Base-by-base conservation (phyloP, 2,329 filamentous ascomycete species). In the Hypoxylon sp. region DNA sequence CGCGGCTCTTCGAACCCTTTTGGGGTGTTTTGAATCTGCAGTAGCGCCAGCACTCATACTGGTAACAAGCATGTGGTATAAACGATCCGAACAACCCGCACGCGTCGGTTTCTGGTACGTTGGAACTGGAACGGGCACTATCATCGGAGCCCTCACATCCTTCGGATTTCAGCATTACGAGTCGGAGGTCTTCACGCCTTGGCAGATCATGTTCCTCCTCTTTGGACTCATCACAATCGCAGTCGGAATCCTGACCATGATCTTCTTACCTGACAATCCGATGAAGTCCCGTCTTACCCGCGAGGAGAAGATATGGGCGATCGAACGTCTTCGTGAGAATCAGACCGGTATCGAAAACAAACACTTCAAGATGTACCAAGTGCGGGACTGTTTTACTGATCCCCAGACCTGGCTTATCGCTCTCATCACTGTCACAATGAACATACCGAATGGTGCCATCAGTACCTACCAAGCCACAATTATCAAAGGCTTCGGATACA, bases 51-150 rank as follows among this genome's bases (percentile, higher is more conserved):
- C 82, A 19, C 81, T 89, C 57, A 85, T 87, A 43, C 79, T 87
- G 13, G 83, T 88, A 60, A 87, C 85, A 0, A 80, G 81, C 3
- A 85, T 85, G 80, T 87, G 83, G 84, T 86, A 86, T 63, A 85
- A 83, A 65, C 80, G 82, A 65, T 82, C 82, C 3, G 87, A 90
- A 71, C 87, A 89, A 68, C 86, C 87, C 0, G 75, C 86, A 19
- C 82, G 88, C 1, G 84, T 89, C 11, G 85, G 86, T 3, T 70
- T 86, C 51, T 90, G 88, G 87, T 90, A 90, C 71, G 81, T 85
- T 2, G 87, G 86, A 0, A 73, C 72, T 38, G 74, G 75, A 57
- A 73, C 79, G 4, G 84, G 80, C 14, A 81, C 80, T 60, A 81
- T 82, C 60, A 79, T 82, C 48, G 80, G 78, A 0, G 80, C 80